phyloP scores from a whole-genome alignment of 345 rosid species.

The Adansonia digitata region DNA sequence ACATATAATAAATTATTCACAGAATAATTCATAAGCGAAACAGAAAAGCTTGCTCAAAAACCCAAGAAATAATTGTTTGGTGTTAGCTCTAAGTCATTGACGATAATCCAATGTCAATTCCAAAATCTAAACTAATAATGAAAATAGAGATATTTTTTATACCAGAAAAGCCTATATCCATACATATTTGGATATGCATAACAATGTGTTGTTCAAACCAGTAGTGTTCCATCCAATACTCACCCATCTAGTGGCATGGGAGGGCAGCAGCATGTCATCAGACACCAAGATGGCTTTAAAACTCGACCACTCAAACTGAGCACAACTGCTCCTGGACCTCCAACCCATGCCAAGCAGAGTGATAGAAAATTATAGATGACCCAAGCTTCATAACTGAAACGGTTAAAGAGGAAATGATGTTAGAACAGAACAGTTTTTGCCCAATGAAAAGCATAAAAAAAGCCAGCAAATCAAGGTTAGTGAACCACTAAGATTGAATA shows the following conservation, averaged over 20 bases:
- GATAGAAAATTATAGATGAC: slow-evolving; percentile 92
- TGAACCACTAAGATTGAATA: neutral
- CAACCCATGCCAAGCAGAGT: slow-evolving; percentile 96
- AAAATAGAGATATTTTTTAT: neutral
- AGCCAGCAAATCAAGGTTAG: neutral
- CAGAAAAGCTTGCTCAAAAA: neutral
- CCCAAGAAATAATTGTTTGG: neutral
- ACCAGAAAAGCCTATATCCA: neutral
- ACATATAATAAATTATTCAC: neutral
- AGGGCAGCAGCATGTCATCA: slow-evolving; percentile 94
- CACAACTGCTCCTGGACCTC: slow-evolving; percentile 95
- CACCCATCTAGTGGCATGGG: slow-evolving; percentile 87
- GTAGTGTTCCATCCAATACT: slow-evolving; percentile 23
- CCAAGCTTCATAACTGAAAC: slow-evolving; percentile 96
- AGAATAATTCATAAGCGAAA: neutral
- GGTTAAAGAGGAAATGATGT: slow-evolving; percentile 1
- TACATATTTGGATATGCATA: neutral
- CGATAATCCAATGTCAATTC: neutral
- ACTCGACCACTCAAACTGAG: slow-evolving; percentile 82
- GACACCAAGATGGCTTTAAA: slow-evolving; percentile 70
- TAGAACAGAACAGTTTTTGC: neutral
- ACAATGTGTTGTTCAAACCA: neutral
- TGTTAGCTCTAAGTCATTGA: neutral
- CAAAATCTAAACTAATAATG: neutral
- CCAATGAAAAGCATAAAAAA: neutral